Base-by-base conservation (phyloP, 225 moss, liverwort and hornwort genomes). In the Ulota crispa region DNA sequence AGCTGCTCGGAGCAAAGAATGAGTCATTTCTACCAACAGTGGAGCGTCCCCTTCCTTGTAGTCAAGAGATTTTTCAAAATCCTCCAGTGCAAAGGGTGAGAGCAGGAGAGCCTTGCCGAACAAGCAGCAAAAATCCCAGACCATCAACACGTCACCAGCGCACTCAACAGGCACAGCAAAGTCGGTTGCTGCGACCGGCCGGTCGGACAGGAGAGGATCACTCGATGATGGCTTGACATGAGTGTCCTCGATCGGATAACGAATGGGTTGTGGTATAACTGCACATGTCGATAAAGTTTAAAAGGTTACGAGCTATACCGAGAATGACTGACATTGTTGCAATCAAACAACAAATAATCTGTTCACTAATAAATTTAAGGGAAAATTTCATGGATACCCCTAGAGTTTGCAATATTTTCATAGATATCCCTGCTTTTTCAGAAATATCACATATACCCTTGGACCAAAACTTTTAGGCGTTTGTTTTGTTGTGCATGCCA, bases 121-220 rank as follows among this genome's bases (percentile, higher is more conserved):
- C 43, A 93, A 90, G 78, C 83, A 91, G 75, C 99, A 99, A 55
- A 99, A 99, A 70, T 99, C 99, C 99, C 99, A 99, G 36, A 99
- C 88, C 99, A 96, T 93, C 88, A 99, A 88, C 74, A 94, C 65
- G 73, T 89, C 85, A 67, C 96, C 99, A 24, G 93, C 82, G 87
- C 93, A 96, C 61, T 93, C 94, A 88, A 91, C 79, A 42, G 99
- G 99, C 63, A 96, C 84, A 67, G 86, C 79, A 82, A 96, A 99
- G 84, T 99, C 99, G 39, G 94, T 93, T 45, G 96, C 92, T 75
- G 99, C 90, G 26, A 93, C 88, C 43, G 96, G 99, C 57, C 99
- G 92, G 75, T 86, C 87, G 34, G 90, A 82, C 27, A 99, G 85
- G 20, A 72, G 86, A 72, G 99, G 93, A 83, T 99, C 99, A 77